Conservation (phyloP, 768 basidiomycete genomes). For the Porphyrellus cyaneotinctus region DNA sequence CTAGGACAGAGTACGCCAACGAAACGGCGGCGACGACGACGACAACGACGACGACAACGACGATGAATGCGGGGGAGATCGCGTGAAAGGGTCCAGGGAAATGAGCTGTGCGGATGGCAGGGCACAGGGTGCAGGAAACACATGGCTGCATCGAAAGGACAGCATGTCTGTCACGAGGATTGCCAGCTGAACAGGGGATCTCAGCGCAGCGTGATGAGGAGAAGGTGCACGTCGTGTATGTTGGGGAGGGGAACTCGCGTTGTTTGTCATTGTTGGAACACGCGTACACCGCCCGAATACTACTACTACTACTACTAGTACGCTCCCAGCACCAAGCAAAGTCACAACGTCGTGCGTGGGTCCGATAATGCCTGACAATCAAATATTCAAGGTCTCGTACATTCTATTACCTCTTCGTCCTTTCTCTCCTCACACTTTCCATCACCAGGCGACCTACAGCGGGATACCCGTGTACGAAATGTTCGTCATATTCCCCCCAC, state of each 20-base stretch:
- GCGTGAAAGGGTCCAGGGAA: neutral
- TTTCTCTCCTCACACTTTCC: conserved; percentile 3
- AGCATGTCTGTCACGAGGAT: conserved; percentile 23
- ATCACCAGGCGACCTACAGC: conserved; percentile 78
- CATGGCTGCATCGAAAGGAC: conserved; percentile 11
- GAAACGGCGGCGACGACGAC: conserved; percentile 1
- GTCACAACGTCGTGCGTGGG: conserved; percentile 3
- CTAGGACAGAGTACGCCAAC: neutral
- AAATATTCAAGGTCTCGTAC: conserved; percentile 78
- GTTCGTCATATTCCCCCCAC: conserved; percentile 47
- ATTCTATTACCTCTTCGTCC: neutral
- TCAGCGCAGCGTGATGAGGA: no score
- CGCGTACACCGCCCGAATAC: conserved; percentile 33
- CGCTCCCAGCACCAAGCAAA: conserved; percentile 15
- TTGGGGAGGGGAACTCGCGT: no score
- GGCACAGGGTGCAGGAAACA: conserved; percentile 15
- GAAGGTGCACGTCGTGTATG: no score
- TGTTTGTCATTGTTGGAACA: conserved; percentile 41
- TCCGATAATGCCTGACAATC: conserved; percentile 66
- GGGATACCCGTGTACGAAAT: conserved; percentile 92
- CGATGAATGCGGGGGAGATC: neutral
- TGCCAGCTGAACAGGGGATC: no score
- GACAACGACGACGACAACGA: neutral
- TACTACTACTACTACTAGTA: neutral
- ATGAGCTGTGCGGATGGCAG: conserved; percentile 2